Evolutionary conservation across 208 protist species (phyloP), one percentile per base, ranked within the genome.

Genomic region (Trypanosoma caninum): DNA sequence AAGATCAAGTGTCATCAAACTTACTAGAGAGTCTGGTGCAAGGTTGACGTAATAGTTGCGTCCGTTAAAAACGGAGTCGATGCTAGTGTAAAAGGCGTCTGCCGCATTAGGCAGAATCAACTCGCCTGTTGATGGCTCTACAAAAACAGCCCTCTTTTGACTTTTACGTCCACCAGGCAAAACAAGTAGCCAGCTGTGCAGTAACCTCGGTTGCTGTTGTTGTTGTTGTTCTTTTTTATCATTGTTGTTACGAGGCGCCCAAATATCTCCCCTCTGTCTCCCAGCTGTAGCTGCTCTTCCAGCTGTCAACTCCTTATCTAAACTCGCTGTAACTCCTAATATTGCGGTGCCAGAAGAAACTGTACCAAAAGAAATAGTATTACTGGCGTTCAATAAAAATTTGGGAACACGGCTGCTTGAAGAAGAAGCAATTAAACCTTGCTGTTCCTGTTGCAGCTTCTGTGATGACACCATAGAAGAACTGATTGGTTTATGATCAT

Each of bases 11-110:
- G 77, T 72, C 6, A 93, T 71, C 4, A 67, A 35, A 65, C 77
- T 93, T 37, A 84, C 80, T n/a, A 78, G 64, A 0, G 73, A 59
- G 16, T 71, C 68, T 4, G 72, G 72, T 22, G 66, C 61, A 50
- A 98, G 74, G 40, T 97, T 97, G 1, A 97, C 80, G 35, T 78
- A 96, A 52, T 96, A 95, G 55, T 97, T 90, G 28, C 71, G 65
- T 27, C 93, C 61, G 60, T 94, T 96, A 69, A 97, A 98, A 28
- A 97, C 48, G 10, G 73, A 48, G 57, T 98, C 93, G 23, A 98
- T 71, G 8, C 80, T 83, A 0, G 76, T 78, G 74, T 97, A 98
- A 25, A 68, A 65, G 9, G 52, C 34, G 37, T 89, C 78, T 3
- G 76, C 67, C 14, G 60, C 61, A 2, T 51, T 38, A 11, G 74